Evolutionary conservation across 345 rosid species (phyloP), one percentile per base, ranked within the genome.

Genomic region (Eucalyptus erythrocorys): DNA sequence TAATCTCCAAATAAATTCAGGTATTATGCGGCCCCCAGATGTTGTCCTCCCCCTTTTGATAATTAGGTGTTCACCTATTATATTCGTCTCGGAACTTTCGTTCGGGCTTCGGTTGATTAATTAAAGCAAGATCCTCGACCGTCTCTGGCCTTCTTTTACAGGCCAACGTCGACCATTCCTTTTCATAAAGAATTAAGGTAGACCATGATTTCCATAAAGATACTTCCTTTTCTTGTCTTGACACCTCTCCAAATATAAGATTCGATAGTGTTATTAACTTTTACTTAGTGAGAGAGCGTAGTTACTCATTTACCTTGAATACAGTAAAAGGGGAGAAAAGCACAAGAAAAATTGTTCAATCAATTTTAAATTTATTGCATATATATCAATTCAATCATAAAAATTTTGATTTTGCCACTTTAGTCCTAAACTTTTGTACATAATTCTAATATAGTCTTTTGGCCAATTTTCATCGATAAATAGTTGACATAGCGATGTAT

Each of bases 391-490:
- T 71, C 14, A 3, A 6, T 19, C 3, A 0, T 71, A 19, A 71
- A 19, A 1, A n/a, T n/a, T 64, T 14, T 3, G n/a, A 64, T 4
- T 64, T n/a, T 64, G 1, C 5, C 10, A 14, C 3, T 64, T 14
- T 64, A 64, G 0, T 30, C 19, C 3, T n/a, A 64, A n/a, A n/a
- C 0, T 34, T 34, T 71, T 71, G 2, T 22, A 3, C 1, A 0
- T 0, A 37, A 19, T 37, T 68, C 12, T 68, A 17, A 32, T 66
- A 16, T 16, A 68, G 4, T 68, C 0, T 10, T 32, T 32, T 32
- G 1, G 6, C 2, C 24, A 32, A 32, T 8, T 68, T 68, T 68
- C 2, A 3, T 34, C 4, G 6, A 9, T 10, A 68, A 32, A 68
- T 68, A 5, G 3, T 9, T 10, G 2, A 19, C 26, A 37, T 19